These are phyloP conservation scores for Penicillium cinerascens DNA, from an alignment of 495 filamentous ascomycete genomes.

Conservation along the genomic window DNA sequence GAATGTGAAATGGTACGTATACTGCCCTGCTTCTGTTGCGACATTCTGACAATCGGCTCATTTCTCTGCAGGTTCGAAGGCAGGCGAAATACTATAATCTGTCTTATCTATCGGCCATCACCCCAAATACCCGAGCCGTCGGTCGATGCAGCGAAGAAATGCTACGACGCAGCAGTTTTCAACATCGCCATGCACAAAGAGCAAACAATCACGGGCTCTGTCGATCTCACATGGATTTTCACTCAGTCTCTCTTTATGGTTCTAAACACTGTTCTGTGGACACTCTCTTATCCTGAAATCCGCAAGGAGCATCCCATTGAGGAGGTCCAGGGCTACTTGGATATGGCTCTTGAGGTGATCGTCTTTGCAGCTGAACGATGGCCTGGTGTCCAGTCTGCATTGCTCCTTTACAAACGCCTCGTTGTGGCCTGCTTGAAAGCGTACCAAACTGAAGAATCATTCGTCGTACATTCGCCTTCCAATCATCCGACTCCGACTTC, in stretches of 20 bases:
- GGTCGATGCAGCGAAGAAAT: constrained; percentile 64
- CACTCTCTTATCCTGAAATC: constrained; percentile 78
- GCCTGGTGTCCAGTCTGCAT: constrained; percentile 83
- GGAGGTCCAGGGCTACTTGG: constrained; percentile 67
- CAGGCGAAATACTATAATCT: constrained; percentile 76
- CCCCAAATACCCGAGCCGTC: constrained; percentile 87
- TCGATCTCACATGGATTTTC: constrained; percentile 91
- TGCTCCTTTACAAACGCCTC: constrained; percentile 73
- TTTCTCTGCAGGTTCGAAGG: constrained; percentile 61
- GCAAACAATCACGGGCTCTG: constrained; percentile 67
- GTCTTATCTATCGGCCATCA: constrained; percentile 80
- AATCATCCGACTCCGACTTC: constrained; percentile 46
- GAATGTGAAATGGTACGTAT: constrained; percentile 56
- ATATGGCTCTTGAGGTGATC: constrained; percentile 70
- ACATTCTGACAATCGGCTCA: not conserved
- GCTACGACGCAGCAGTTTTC: constrained; percentile 75
- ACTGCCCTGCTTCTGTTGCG: not conserved
- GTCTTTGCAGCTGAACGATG: constrained; percentile 72
- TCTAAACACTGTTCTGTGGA: constrained; percentile 84
- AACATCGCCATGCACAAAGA: constrained; percentile 74
- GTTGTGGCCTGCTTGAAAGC: constrained; percentile 79
- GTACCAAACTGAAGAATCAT: constrained; percentile 68
- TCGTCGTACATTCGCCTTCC: constrained; percentile 61
- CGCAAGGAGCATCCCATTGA: constrained; percentile 63
- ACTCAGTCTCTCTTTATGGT: constrained; percentile 81